Percentiles rank a stretch among this genome's conserved stretches.
These are phyloP conservation scores for Saccharomycopsis sp. DNA, from an alignment of 805 yeast genomes.

Conservation along the genomic window DNA sequence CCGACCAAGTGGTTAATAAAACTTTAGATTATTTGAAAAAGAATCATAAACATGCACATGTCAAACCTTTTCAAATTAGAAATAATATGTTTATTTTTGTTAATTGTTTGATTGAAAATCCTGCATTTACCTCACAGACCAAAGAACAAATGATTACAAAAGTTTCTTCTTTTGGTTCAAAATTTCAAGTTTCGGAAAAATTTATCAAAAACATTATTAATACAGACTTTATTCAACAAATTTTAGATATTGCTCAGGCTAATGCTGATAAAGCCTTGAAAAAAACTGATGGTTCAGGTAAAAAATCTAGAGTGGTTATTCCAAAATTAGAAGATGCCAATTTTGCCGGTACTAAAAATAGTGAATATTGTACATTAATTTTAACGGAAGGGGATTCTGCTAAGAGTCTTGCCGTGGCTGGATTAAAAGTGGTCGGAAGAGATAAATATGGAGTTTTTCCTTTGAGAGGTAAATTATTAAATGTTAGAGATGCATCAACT, in stretches of 20 bases:
- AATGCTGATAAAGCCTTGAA: constrained; percentile 83
- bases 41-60: constrained; percentile 51
- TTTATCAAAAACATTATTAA: constrained; percentile 64
- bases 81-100: constrained; percentile 85
- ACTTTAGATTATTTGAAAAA: constrained; percentile 65
- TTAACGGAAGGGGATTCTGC: constrained; percentile 98
- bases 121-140: constrained; percentile 95
- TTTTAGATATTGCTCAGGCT: constrained; percentile 72
- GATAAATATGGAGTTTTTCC: constrained; percentile 95
- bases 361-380: constrained; percentile 84
- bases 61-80: constrained; percentile 81
- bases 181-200: constrained; percentile 62
- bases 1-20: constrained; percentile 77
- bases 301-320: constrained; percentile 66
- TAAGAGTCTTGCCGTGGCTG: constrained; percentile 81
- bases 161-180: constrained; percentile 83
- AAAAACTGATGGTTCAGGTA: constrained; percentile 74
- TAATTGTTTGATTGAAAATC: constrained; percentile 89
- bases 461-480: constrained; percentile 84
- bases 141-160: constrained; percentile 92
- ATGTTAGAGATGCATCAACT: constrained; percentile 94
- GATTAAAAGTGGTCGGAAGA: constrained; percentile 89
- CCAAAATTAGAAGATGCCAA: constrained; percentile 92
- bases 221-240: constrained; percentile 60
- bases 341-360: constrained; percentile 90